phyloP scores from a whole-genome alignment of 768 basidiomycete species.

The Clitopilus hobsonii region DNA sequence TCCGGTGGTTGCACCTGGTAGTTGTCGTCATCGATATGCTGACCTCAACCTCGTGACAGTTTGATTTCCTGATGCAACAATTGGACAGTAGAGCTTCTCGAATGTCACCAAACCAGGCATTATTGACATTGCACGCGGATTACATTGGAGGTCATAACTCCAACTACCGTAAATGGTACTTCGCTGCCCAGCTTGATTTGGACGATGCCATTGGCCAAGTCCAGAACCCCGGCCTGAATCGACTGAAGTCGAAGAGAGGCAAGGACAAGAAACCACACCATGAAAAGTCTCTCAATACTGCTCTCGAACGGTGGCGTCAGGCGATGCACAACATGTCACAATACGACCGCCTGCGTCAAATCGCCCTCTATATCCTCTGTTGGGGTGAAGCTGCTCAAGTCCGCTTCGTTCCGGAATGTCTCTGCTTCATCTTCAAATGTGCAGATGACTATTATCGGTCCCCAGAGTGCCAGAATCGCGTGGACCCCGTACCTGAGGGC shows the following conservation, averaged over 20 bases:
- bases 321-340: slow-evolving; percentile 99
- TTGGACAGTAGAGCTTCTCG: slow-evolving; percentile 95
- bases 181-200: slow-evolving; percentile 96
- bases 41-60: slow-evolving; percentile 38
- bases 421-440: slow-evolving; percentile 99
- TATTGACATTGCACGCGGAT: slow-evolving; percentile 94
- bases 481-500: slow-evolving; percentile 92
- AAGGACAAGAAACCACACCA: slow-evolving; percentile 46
- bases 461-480: slow-evolving; percentile 91
- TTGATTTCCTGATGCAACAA: slow-evolving; percentile 97
- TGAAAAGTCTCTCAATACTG: slow-evolving; percentile 69
- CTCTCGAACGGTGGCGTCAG: slow-evolving; percentile 90
- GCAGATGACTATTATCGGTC: slow-evolving; percentile 99
- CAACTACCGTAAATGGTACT: slow-evolving; percentile 99
- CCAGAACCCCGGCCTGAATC: slow-evolving; percentile 86
- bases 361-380: slow-evolving; percentile 90
- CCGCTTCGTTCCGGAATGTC: slow-evolving; percentile 91
- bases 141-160: slow-evolving; percentile 98
- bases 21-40: slow-evolving; percentile 3
- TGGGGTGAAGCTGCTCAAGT: slow-evolving; percentile 99
- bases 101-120: slow-evolving; percentile 94
- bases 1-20: neutral
- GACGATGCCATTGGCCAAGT: slow-evolving; percentile 93
- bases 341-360: slow-evolving; percentile 94
- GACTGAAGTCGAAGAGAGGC: slow-evolving; percentile 67